Conservation (phyloP, 192 early-diverging fungal species). For the Thoreauomyces humboldtii region DNA sequence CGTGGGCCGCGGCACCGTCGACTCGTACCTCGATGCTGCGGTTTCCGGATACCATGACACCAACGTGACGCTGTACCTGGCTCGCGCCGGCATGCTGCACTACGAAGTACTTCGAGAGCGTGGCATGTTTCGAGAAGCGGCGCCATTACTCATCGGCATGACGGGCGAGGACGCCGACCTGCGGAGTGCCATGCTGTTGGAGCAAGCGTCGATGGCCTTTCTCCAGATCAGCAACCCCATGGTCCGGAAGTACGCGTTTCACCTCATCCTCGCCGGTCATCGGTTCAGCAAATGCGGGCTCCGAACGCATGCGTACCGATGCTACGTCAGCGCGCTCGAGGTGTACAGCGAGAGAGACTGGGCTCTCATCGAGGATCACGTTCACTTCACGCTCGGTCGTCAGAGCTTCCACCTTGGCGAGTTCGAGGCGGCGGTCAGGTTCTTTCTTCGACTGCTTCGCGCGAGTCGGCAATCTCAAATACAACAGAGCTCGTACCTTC, state of each 20-base stretch:
- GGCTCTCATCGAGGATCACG: constrained; percentile 83
- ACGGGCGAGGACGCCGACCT: constrained; percentile 79
- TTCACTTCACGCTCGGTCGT: constrained; percentile 82
- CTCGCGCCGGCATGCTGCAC: constrained; percentile 71
- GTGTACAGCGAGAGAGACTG: constrained; percentile 64
- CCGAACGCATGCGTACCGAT: constrained; percentile 74
- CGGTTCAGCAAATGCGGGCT: constrained; percentile 75
- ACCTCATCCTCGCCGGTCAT: constrained; percentile 83
- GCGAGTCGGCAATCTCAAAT: constrained; percentile 60
- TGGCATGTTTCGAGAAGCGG: constrained; percentile 66
- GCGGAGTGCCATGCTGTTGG: constrained; percentile 75
- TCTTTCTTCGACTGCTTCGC: constrained; percentile 75
- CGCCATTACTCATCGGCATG: constrained; percentile 58
- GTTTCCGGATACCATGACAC: constrained; percentile 65
- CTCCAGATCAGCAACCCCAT: constrained; percentile 63
- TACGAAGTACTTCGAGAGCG: constrained; percentile 79
- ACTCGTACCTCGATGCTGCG: constrained; percentile 42
- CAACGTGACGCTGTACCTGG: constrained; percentile 62
- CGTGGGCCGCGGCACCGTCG: constrained; percentile 7
- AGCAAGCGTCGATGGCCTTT: constrained; percentile 87
- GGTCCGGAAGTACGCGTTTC: constrained; percentile 85
- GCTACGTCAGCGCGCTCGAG: constrained; percentile 62
- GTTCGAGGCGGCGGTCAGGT: constrained; percentile 69
- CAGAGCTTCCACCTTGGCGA: constrained; percentile 75
- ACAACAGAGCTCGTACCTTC: constrained; percentile 67